Conservation (phyloP, 2,329 filamentous ascomycete species). For the Iodosphaeria phyllophila region DNA sequence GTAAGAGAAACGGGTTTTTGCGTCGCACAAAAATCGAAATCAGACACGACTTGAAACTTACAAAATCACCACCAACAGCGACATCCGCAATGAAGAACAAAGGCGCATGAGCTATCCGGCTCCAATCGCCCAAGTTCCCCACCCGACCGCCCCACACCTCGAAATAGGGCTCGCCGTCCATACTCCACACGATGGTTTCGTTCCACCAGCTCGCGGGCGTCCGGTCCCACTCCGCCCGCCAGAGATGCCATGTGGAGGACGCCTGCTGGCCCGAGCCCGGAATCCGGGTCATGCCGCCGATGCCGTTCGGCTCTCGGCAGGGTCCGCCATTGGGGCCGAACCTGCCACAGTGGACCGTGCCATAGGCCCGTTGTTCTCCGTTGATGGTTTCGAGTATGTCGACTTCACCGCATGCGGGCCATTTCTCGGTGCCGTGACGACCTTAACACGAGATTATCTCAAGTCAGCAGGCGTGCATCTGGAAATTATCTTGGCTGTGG, state of each 20-base stretch:
- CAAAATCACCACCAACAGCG: conserved; percentile 23
- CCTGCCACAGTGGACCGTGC: conserved; percentile 22
- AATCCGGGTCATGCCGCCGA: conserved; percentile 8
- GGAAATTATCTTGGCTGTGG: no score
- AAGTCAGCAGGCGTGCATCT: no score
- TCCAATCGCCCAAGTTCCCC: conserved; percentile 22
- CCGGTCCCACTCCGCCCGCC: conserved; percentile 28
- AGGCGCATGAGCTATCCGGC: conserved; percentile 20
- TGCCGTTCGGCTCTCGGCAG: conserved; percentile 21
- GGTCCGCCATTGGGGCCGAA: conserved; percentile 18
- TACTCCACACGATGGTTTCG: conserved; percentile 29
- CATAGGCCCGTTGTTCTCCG: conserved; percentile 15
- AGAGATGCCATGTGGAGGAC: conserved; percentile 28
- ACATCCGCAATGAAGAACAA: conserved; percentile 28
- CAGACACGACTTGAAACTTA: no score
- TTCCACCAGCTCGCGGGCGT: conserved; percentile 21
- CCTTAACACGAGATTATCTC: no score
- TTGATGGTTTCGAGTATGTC: conserved; percentile 25
- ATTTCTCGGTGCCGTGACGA: conserved; percentile 19
- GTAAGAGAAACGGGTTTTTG: no score
- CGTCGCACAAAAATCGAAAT: conserved; percentile 1
- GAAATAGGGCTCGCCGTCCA: conserved; percentile 24
- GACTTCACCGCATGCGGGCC: conserved; percentile 23
- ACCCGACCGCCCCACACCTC: conserved; percentile 22
- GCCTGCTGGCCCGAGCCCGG: conserved; percentile 2